A percentile compares a stretch with the other conserved stretches of the same genome.
Conservation (phyloP, 345 rosid genomes). For the Populus nigra region DNA sequence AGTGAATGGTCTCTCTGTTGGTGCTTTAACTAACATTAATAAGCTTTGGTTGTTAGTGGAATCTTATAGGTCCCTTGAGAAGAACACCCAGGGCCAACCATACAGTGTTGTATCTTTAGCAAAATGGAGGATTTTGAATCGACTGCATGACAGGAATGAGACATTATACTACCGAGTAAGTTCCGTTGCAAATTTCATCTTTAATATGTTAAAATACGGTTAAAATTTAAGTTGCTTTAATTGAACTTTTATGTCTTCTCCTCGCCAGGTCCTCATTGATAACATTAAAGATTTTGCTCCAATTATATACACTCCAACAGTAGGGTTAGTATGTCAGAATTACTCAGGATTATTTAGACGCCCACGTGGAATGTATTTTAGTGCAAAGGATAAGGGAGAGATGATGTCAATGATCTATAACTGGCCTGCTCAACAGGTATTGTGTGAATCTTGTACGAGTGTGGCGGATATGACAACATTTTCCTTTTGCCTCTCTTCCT, state of each 20-base stretch:
- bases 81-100: constrained; percentile 63
- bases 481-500: neutral
- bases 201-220: constrained; percentile 1
- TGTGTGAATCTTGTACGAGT: constrained; percentile 4
- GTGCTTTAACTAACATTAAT: neutral
- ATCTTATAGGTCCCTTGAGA: constrained; percentile 85
- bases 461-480: neutral
- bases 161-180: constrained; percentile 84
- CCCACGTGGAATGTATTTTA: constrained; percentile 98
- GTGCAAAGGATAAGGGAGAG: constrained; percentile 98
- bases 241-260: constrained; percentile 14
- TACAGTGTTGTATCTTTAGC: constrained; percentile 67
- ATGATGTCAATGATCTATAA: constrained; percentile 99
- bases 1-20: neutral
- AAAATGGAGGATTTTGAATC: constrained; percentile 95
- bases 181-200: constrained; percentile 15
- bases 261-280: constrained; percentile 82
- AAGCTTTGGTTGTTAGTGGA: constrained; percentile 55
- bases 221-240: neutral
- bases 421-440: constrained; percentile 84
- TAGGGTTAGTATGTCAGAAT: constrained; percentile 94
- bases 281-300: constrained; percentile 95
- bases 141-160: constrained; percentile 97
- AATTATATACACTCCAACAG: constrained; percentile 90
- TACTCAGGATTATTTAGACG: constrained; percentile 96